Conservation (phyloP, 805 yeast species). For the Huiozyma sinensis region DNA sequence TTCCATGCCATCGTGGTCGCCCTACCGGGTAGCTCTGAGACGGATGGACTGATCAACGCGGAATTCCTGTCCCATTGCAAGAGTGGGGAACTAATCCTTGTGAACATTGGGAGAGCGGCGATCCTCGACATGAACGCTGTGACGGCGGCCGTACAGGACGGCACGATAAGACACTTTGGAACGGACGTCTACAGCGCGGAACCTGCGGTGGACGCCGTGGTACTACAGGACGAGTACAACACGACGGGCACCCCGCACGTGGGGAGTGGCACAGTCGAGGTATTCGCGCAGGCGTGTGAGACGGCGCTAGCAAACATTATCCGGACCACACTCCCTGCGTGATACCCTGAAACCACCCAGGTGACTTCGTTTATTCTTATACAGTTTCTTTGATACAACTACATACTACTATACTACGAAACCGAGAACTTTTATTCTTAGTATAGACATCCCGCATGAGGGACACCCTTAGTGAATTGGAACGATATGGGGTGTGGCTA, state of each 20-base stretch:
- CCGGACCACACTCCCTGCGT: background rate
- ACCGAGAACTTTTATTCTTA: too few relatives aligned
- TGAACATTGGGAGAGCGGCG: slow-evolving; percentile 53
- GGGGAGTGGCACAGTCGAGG: slow-evolving; percentile 46
- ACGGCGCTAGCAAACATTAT: slow-evolving; percentile 16
- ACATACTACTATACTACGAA: too few relatives aligned
- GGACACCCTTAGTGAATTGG: too few relatives aligned
- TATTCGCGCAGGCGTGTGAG: slow-evolving; percentile 35
- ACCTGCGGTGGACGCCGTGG: slow-evolving; percentile 30
- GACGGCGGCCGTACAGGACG: slow-evolving; percentile 32
- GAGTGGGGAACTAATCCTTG: slow-evolving; percentile 23
- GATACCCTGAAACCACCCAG: too few relatives aligned
- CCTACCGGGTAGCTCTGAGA: slow-evolving; percentile 46
- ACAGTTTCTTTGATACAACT: too few relatives aligned
- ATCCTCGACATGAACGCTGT: slow-evolving; percentile 43
- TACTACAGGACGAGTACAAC: slow-evolving; percentile 6
- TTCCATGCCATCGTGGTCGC: slow-evolving; percentile 47
- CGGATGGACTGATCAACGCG: slow-evolving; percentile 38
- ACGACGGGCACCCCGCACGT: slow-evolving; percentile 51
- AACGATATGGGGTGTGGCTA: too few relatives aligned
- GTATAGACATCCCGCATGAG: too few relatives aligned
- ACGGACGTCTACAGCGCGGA: slow-evolving; percentile 51
- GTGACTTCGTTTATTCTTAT: too few relatives aligned
- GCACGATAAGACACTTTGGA: slow-evolving; percentile 45
- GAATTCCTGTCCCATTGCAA: slow-evolving; percentile 28